Evolutionary conservation across 192 early-diverging fungal genomes (phyloP), one percentile per base, ranked within the genome.

Genomic region (Gaertneriomyces sp.): DNA sequence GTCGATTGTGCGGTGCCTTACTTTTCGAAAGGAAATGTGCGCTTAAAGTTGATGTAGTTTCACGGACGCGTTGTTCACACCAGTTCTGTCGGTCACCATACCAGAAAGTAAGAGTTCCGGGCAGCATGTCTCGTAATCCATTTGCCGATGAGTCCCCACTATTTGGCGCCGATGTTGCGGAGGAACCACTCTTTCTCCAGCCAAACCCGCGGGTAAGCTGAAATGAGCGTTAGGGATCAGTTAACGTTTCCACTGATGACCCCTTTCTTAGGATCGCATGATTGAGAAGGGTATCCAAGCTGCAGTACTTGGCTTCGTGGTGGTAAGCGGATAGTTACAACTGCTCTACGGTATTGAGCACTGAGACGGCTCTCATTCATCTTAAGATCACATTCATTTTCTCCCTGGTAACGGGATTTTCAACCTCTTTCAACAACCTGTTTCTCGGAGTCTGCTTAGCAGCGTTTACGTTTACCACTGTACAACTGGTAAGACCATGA

Each of bases 81-180:
- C 25, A 33, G 25, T 33, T 33, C 25, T 33, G 25, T 33, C 2
- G 25, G 25, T 33, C 25, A 33, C 25, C 25, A 33, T 1, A 33
- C 2, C 25, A 0, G 25, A 33, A 33, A 33, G 25, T 33, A 33
- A 33, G 25, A 33, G 2, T 33, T 2, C 25, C 25, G 25, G 25
- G 25, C 25, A 33, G 25, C 25, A 66, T 66, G 64, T 40, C 64
- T 8, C 52, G 64, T 16, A 66, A 66, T 41, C 64, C 64, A 16
- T 66, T 66, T 42, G 54, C 52, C 12, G 64, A 66, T 54, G 64
- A 66, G 38, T 7, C 64, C n/a, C 64, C 64, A 41, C 43, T 66
- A 9, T 66, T 57, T 57, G 64, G 57, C 20, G 54, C 64, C 11
- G 41, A 12, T n/a, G 17, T 54, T n/a, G 58, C 40, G n/a, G 64